Conservation (phyloP, 75 land plant species). For the Pinus albicaulis region DNA sequence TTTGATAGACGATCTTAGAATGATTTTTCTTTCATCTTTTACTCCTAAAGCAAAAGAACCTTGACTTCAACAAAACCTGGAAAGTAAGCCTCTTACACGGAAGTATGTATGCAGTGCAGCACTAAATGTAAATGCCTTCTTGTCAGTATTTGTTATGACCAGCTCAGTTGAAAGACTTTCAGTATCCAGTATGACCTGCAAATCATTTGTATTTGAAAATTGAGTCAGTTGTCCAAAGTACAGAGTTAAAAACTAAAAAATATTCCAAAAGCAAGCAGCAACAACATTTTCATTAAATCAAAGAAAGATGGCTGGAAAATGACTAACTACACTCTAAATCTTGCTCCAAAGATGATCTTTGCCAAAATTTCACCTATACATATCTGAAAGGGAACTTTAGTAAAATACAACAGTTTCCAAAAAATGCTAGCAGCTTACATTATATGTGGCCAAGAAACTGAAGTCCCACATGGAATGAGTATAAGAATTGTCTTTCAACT, state of each 20-base stretch:
- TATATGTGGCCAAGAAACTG: constrained; percentile 65
- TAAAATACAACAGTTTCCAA: not conserved
- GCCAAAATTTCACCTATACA: not conserved
- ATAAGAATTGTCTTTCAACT: constrained; percentile 72
- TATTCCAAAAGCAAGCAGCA: constrained; percentile 2
- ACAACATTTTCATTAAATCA: not conserved
- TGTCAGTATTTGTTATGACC: constrained; percentile 69
- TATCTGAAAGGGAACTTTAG: not conserved
- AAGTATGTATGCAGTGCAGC: constrained; percentile 95
- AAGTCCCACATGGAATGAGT: constrained; percentile 92
- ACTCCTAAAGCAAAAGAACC: not conserved
- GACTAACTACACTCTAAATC: not conserved
- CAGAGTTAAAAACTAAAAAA: not conserved
- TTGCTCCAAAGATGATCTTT: not conserved
- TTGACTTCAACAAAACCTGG: constrained; percentile 1
- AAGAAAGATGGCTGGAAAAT: no score
- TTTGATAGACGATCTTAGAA: not conserved
- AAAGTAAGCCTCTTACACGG: constrained; percentile 41
- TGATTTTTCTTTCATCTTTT: not conserved
- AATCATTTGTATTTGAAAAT: not conserved
- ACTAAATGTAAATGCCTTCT: constrained; percentile 77
- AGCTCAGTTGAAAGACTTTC: constrained; percentile 68
- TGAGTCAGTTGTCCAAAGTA: not conserved
- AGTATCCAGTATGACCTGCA: constrained; percentile 60
- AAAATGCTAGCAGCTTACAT: constrained; percentile 34